Percentiles rank a stretch among this genome's conserved stretches.
These are phyloP conservation scores for Pleomassaria siparia DNA, from an alignment of 2,329 filamentous ascomycete genomes.

Conservation along the genomic window DNA sequence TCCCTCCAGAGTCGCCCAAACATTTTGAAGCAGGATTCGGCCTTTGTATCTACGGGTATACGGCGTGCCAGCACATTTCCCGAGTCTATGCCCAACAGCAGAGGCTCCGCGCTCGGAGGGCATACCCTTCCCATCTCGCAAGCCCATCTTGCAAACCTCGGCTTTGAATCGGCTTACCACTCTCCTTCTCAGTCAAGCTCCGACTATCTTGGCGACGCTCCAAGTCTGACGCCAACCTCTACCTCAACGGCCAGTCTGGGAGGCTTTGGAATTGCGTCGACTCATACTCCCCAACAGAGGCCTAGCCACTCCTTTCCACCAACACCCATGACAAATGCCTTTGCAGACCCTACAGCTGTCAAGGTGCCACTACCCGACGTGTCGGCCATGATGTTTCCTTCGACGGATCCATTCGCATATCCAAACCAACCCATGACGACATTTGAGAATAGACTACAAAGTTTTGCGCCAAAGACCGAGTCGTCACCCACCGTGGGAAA, in stretches of 20 bases:
- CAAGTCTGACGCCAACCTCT: slow-evolving; percentile 37
- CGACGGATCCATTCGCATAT: slow-evolving; percentile 76
- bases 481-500: slow-evolving; percentile 19
- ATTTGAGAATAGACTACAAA: slow-evolving; percentile 47
- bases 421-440: slow-evolving; percentile 72
- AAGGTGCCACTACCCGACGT: slow-evolving; percentile 64
- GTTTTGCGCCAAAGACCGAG: slow-evolving; percentile 27
- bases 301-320: slow-evolving; percentile 28
- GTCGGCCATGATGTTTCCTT: slow-evolving; percentile 78
- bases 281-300: slow-evolving; percentile 27
- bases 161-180: slow-evolving; percentile 27
- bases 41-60: slow-evolving; percentile 19
- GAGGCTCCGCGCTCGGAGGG: slow-evolving; percentile 24
- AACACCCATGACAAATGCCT: slow-evolving; percentile 32
- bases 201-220: slow-evolving; percentile 33
- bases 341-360: slow-evolving; percentile 31
- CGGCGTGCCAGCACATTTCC: slow-evolving; percentile 42
- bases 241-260: slow-evolving; percentile 29
- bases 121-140: slow-evolving; percentile 33
- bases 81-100: slow-evolving; percentile 31
- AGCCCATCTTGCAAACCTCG: slow-evolving; percentile 29
- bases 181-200: slow-evolving; percentile 28
- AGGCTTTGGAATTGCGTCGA: slow-evolving; percentile 26
- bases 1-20: slow-evolving; percentile 27
- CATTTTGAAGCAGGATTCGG: slow-evolving; percentile 26